phyloP scores from a whole-genome alignment of 164 flowering plant genomes.

The Nymphaea thermarum region DNA sequence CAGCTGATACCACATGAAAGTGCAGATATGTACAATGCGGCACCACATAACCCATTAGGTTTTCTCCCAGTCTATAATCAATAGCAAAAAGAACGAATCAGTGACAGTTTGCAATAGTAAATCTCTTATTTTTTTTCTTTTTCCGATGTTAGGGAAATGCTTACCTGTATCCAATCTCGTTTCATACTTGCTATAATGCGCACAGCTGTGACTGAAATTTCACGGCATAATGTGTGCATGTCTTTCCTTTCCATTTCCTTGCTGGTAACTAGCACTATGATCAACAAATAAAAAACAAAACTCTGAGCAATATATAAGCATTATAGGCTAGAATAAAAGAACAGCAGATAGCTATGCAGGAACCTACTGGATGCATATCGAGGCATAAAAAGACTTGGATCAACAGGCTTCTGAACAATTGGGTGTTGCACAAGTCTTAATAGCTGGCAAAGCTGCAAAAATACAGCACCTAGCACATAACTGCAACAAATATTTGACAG shows the following conservation, averaged over 20 bases:
- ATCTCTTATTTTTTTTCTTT: not conserved
- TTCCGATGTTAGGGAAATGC: not conserved
- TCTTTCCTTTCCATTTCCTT: not conserved
- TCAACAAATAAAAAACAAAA: not conserved
- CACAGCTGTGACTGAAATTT: constrained; percentile 48
- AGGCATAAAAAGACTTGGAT: constrained; percentile 83
- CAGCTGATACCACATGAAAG: constrained; percentile 62
- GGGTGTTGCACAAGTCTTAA: constrained; percentile 58
- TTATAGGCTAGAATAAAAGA: not conserved
- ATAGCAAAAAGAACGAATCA: not conserved
- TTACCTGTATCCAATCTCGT: constrained; percentile 94
- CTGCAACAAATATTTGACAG: constrained; percentile 24
- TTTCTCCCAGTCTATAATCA: constrained; percentile 79
- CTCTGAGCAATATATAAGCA: not conserved
- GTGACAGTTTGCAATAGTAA: not conserved
- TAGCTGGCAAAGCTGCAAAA: constrained; percentile 74
- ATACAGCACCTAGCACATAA: constrained; percentile 87
- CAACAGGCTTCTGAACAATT: constrained; percentile 65
- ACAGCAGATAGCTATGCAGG: not conserved
- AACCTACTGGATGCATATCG: constrained; percentile 54
- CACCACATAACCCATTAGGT: constrained; percentile 94
- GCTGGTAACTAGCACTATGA: not conserved
- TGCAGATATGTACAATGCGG: constrained; percentile 82
- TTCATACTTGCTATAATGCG: constrained; percentile 85
- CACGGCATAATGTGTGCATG: not conserved